These are phyloP conservation scores for Aspergillus clavatus DNA, from an alignment of 2,329 filamentous ascomycete species.

Conservation along the genomic window DNA sequence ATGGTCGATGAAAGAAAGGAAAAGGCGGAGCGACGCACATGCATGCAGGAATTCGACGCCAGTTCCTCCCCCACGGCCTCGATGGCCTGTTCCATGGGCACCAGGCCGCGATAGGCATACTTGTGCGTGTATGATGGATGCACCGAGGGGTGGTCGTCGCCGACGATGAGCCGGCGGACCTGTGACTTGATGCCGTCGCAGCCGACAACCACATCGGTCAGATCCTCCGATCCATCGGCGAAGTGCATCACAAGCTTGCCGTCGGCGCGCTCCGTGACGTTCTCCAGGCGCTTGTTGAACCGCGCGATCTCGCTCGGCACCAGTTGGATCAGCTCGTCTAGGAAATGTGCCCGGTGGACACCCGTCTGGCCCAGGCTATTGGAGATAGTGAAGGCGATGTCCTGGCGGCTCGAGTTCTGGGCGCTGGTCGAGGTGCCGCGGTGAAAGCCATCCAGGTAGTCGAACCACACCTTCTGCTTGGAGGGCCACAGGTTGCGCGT, in stretches of 20 bases:
- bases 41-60: slow-evolving; percentile 34
- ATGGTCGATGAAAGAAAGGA: not conserved
- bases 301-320: slow-evolving; percentile 24
- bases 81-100: slow-evolving; percentile 47
- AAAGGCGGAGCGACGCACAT: slow-evolving; percentile 13
- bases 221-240: slow-evolving; percentile 39
- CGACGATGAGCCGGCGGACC: slow-evolving; percentile 43
- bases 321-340: slow-evolving; percentile 33
- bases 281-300: slow-evolving; percentile 25
- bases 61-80: slow-evolving; percentile 44
- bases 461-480: slow-evolving; percentile 24
- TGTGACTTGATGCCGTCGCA: slow-evolving; percentile 49
- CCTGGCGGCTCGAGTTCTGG: slow-evolving; percentile 10
- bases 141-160: slow-evolving; percentile 38
- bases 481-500: slow-evolving; percentile 30
- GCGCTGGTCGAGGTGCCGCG: slow-evolving; percentile 2
- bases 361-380: slow-evolving; percentile 21
- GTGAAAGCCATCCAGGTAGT: slow-evolving; percentile 19
- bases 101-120: slow-evolving; percentile 49
- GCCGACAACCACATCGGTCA: slow-evolving; percentile 43
- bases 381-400: slow-evolving; percentile 21
- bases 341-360: slow-evolving; percentile 29
- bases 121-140: slow-evolving; percentile 49
- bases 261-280: slow-evolving; percentile 9
- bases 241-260: slow-evolving; percentile 38